These are phyloP conservation scores for Myxozyma neotropica DNA, from an alignment of 805 yeast species.

Conservation along the genomic window DNA sequence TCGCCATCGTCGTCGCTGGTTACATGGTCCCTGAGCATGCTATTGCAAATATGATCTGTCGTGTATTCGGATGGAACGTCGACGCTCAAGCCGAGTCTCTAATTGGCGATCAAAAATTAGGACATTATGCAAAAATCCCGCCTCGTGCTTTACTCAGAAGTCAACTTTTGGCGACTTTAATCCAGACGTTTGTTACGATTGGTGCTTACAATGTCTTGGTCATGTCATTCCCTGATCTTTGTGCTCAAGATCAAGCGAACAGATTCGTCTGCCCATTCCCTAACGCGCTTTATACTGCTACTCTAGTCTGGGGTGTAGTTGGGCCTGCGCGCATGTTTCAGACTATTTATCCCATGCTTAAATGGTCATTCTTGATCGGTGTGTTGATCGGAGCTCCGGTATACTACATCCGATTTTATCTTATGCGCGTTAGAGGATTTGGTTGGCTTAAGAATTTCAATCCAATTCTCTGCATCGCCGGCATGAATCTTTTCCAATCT, in stretches of 20 bases:
- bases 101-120: constrained; percentile 61
- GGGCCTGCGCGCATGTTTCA: constrained; percentile 56
- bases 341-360: constrained; percentile 30
- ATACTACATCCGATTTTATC: constrained; percentile 6
- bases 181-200: constrained; percentile 51
- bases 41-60: constrained; percentile 53
- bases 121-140: constrained; percentile 65
- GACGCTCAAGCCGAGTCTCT: constrained; percentile 58
- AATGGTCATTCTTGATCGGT: constrained; percentile 33
- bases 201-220: constrained; percentile 52
- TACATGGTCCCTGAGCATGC: constrained; percentile 59
- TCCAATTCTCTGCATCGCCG: constrained; percentile 24
- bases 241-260: constrained; percentile 44
- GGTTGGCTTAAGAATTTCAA: constrained; percentile 21
- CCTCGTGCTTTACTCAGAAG: constrained; percentile 61
- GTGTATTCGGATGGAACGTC: constrained; percentile 59
- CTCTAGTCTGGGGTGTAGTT: constrained; percentile 60
- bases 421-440: constrained; percentile 7
- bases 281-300: constrained; percentile 51
- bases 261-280: constrained; percentile 50
- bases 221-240: constrained; percentile 38
- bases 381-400: constrained; percentile 22
- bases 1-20: constrained; percentile 66
- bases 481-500: constrained; percentile 17
- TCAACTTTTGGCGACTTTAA: constrained; percentile 50